These are phyloP conservation scores for Colletotrichum costaricense DNA, from an alignment of 2,329 filamentous ascomycete genomes.

Conservation along the genomic window DNA sequence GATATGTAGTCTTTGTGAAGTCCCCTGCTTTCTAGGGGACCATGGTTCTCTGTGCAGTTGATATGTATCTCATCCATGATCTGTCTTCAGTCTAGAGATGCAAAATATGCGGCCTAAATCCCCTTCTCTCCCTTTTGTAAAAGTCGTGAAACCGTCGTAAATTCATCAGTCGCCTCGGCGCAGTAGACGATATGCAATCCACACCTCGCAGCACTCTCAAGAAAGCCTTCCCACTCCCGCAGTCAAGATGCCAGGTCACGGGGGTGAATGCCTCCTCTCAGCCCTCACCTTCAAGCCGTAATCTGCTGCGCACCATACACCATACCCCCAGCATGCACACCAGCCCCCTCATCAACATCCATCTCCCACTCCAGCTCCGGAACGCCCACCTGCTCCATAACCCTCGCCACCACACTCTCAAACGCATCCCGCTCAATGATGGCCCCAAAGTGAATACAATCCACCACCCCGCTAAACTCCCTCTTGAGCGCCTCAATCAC, in stretches of 20 bases:
- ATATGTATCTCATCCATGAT: background rate
- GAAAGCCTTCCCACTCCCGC: too few species aligned
- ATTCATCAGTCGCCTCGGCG: background rate
- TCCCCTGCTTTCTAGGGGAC: background rate
- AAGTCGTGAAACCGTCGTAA: background rate
- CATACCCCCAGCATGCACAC: background rate
- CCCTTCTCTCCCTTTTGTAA: background rate
- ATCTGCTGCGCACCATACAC: slow-evolving; percentile 1
- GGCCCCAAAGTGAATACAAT: slow-evolving; percentile 61
- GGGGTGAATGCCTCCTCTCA: too few species aligned
- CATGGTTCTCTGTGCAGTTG: background rate
- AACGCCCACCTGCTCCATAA: slow-evolving; percentile 45
- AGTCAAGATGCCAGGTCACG: too few species aligned
- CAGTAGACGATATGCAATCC: background rate
- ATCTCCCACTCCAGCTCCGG: slow-evolving; percentile 24
- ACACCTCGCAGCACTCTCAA: background rate
- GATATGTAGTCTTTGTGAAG: background rate
- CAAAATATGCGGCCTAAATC: background rate
- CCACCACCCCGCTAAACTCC: slow-evolving; percentile 56
- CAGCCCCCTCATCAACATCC: background rate
- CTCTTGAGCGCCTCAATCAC: slow-evolving; percentile 51
- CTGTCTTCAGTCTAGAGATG: background rate
- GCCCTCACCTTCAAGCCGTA: background rate
- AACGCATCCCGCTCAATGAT: slow-evolving; percentile 58
- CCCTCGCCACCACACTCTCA: slow-evolving; percentile 56